These are phyloP conservation scores for Violaceomyces palustris DNA, from an alignment of 1,284 basidiomycete genomes.

Conservation along the genomic window DNA sequence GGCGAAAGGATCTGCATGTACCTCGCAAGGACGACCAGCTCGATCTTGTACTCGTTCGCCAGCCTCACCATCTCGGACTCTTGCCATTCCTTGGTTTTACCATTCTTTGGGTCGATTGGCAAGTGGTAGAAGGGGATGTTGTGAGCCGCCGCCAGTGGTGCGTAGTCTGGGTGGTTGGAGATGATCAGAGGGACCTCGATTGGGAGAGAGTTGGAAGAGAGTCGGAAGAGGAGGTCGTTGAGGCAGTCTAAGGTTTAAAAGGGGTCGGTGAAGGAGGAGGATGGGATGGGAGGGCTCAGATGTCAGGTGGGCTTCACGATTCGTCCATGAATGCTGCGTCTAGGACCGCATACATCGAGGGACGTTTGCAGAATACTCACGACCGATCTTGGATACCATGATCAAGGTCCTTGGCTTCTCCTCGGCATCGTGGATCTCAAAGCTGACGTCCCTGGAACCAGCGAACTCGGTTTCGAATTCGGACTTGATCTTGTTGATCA, in stretches of 20 bases:
- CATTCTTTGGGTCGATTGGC: constrained; percentile 37
- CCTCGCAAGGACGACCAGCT: constrained; percentile 48
- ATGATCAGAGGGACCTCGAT: constrained; percentile 47
- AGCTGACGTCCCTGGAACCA: constrained; percentile 20
- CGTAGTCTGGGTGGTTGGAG: constrained; percentile 48
- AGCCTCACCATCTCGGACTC: constrained; percentile 47
- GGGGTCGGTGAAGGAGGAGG: background rate
- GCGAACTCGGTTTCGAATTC: constrained; percentile 43
- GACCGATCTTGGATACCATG: constrained; percentile 50
- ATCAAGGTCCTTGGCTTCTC: constrained; percentile 45
- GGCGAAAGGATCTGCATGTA: constrained; percentile 50
- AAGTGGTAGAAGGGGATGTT: constrained; percentile 50
- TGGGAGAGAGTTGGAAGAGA: constrained; percentile 35
- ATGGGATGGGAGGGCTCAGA: background rate
- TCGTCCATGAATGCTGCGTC: too few relatives aligned
- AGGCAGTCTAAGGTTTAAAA: constrained; percentile 29
- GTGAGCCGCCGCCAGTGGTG: constrained; percentile 40
- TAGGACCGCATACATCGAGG: too few relatives aligned
- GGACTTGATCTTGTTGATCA: constrained; percentile 16
- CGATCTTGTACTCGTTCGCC: constrained; percentile 41
- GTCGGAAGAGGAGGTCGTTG: constrained; percentile 48
- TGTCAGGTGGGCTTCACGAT: too few relatives aligned
- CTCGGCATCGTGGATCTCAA: constrained; percentile 40
- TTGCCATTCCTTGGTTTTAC: constrained; percentile 50
- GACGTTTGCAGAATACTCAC: too few relatives aligned